A percentile compares a stretch with the other conserved stretches of the same genome.
Evolutionary conservation across 2,329 filamentous ascomycete species (phyloP).

Genomic region (Scedosporium aurantiacum): DNA sequence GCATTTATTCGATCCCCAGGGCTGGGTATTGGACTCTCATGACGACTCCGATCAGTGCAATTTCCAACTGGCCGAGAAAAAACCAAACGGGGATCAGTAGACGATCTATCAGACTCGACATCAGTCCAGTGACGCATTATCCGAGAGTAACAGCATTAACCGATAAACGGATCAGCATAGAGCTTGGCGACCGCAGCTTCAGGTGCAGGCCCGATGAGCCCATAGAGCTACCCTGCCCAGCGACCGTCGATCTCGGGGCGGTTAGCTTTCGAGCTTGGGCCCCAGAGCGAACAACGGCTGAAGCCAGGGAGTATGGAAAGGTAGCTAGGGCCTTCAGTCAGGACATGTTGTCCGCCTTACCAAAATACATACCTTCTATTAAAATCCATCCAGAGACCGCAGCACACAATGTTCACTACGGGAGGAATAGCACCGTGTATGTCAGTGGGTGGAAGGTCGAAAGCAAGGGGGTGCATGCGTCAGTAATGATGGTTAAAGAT

Average conservation of each 20-base stretch:
- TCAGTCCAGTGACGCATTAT: not conserved
- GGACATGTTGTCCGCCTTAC: not conserved
- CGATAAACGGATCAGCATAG: not conserved
- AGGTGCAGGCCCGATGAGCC: not conserved
- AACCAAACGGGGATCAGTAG: conserved; percentile 7
- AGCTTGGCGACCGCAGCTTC: not conserved
- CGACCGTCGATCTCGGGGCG: not conserved
- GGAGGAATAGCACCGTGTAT: not conserved
- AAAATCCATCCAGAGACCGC: not conserved
- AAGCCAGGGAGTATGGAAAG: not conserved
- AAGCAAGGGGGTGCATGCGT: conserved; percentile 5
- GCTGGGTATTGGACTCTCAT: conserved; percentile 8
- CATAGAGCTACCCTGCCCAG: not conserved
- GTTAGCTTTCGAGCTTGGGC: not conserved
- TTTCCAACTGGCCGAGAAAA: conserved; percentile 2
- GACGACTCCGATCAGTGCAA: conserved; percentile 8
- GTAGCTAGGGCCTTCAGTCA: not conserved
- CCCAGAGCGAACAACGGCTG: not conserved
- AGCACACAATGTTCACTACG: not conserved
- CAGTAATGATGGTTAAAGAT: conserved; percentile 7
- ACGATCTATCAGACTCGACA: not conserved
- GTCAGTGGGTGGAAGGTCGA: not conserved
- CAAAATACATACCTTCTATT: not conserved
- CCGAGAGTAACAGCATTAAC: not conserved
- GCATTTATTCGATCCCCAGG: conserved; percentile 8